phyloP scores from a whole-genome alignment of 163 green algal species.

The Prototheca cutis region DNA sequence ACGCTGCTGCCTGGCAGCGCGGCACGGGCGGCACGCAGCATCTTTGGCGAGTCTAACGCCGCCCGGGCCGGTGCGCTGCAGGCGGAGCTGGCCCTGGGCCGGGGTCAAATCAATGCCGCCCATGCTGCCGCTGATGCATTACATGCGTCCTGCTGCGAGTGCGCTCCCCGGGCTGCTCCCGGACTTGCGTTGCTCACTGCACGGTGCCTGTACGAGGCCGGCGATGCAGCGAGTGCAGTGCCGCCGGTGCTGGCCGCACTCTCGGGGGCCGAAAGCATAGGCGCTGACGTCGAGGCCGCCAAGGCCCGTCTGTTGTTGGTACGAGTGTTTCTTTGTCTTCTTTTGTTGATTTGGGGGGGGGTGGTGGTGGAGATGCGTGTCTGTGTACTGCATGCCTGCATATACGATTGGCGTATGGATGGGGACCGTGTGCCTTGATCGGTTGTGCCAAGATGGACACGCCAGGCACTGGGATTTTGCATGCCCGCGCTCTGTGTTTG shows the following conservation, averaged over 20 bases:
- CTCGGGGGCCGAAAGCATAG: not conserved
- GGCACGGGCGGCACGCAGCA: too few relatives aligned
- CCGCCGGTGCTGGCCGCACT: not conserved
- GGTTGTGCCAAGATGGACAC: not conserved
- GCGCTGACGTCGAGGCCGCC: not conserved
- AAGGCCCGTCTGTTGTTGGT: not conserved
- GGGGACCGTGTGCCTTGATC: not conserved
- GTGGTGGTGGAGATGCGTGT: not conserved
- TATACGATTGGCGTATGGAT: not conserved
- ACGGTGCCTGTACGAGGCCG: not conserved
- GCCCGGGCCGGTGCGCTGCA: not conserved
- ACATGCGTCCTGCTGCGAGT: not conserved
- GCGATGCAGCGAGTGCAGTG: not conserved
- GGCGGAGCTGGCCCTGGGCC: too few relatives aligned
- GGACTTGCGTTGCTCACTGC: not conserved
- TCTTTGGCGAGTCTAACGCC: not conserved
- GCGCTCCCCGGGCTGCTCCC: too few relatives aligned
- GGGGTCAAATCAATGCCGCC: not conserved
- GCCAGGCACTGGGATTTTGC: not conserved
- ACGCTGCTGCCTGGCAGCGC: too few relatives aligned
- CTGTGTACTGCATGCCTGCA: too few relatives aligned
- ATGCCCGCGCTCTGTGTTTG: not conserved
- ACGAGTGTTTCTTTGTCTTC: not conserved
- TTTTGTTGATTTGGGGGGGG: not conserved
- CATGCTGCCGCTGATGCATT: not conserved